Evolutionary conservation across 2,329 filamentous ascomycete species (phyloP).

Genomic region (Dryadomyces sulphureus): DNA sequence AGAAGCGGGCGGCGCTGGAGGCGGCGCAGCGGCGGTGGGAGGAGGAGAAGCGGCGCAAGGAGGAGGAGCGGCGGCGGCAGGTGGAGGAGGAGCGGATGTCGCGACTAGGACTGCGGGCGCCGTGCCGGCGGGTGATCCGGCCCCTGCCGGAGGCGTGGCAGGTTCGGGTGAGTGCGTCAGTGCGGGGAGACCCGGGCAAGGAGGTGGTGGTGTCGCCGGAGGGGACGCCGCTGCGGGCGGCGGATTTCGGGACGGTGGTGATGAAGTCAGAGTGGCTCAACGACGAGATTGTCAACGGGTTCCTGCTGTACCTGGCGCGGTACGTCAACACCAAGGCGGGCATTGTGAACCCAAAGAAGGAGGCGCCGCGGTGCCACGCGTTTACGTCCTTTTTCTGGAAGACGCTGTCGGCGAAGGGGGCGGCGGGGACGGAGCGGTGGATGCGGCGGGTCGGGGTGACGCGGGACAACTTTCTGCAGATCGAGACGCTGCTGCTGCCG

Average conservation of each 20-base stretch:
- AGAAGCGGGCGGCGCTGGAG: conserved; percentile 10
- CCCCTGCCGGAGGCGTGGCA: conserved; percentile 24
- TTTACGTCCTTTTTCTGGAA: conserved; percentile 54
- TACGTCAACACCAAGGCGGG: conserved; percentile 43
- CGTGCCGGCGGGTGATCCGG: conserved; percentile 13
- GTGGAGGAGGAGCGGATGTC: conserved; percentile 11
- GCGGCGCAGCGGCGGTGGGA: conserved; percentile 11
- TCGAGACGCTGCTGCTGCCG: conserved; percentile 55
- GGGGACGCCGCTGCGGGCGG: conserved; percentile 32
- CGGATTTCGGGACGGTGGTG: conserved; percentile 51
- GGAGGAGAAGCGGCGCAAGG: conserved; percentile 9
- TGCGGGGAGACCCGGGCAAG: conserved; percentile 19
- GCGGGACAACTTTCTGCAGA: conserved; percentile 45
- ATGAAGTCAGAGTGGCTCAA: conserved; percentile 52
- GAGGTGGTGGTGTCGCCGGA: conserved; percentile 31
- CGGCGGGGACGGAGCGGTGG: conserved; percentile 34
- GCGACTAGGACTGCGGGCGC: conserved; percentile 14
- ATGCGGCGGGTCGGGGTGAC: conserved; percentile 41
- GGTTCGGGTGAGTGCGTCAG: conserved; percentile 18
- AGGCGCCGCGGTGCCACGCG: conserved; percentile 44
- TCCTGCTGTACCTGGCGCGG: conserved; percentile 44
- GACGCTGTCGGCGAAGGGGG: conserved; percentile 32
- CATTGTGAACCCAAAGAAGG: conserved; percentile 25
- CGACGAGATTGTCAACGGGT: conserved; percentile 59
- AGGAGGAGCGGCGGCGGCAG: conserved; percentile 12